Evolutionary conservation across 208 protist species (phyloP), one percentile per base, ranked within the genome.

Genomic region (Crithidia acanthocephali): DNA sequence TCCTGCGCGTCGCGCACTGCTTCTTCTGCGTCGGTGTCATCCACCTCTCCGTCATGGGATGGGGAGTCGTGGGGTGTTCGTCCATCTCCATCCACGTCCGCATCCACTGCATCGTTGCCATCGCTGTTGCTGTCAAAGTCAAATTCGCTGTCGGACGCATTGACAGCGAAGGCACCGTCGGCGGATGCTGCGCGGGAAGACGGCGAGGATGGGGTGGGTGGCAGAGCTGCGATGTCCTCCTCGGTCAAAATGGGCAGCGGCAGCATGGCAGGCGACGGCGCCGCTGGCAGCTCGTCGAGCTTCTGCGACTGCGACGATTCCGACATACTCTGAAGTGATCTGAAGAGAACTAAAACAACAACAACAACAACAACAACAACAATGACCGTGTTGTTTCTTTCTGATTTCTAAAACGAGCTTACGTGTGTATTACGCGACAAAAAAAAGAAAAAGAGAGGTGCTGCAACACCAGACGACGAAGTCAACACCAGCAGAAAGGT

Each of bases 181-280:
- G n/a, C n/a, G n/a, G n/a, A n/a, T n/a, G n/a, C n/a, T n/a, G n/a
- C n/a, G n/a, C n/a, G 22, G 15, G 63, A 52, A 13, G 68, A 50
- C 2, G 50, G 66, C 2, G 69, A 68, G 15, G 52, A 35, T 13
- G 58, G 68, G 22, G 53, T 37, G 11, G 52, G 61, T 11, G 70
- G 61, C 18, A 62, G 63, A 27, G 62, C 60, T 2, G 69, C 69
- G 37, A 68, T 42, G 30, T 75, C 69, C 2, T 58, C 61, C 9
- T 65, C 42, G 2, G 69, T 68, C 7, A 75, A 22, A 18, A 68
- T 68, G 48, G 62, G 44, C 51, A 62, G 69, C 27, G 48, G 59
- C 25, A 51, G 66, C 45, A 55, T 7, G 7, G 48, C 23, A 2
- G 62, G 22, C 33, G 35, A 25, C 10, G 42, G 11, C 15, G 28